Evolutionary conservation across 768 basidiomycete species (phyloP), one percentile per base, ranked within the genome.

Genomic region (Lactarius tabidus): DNA sequence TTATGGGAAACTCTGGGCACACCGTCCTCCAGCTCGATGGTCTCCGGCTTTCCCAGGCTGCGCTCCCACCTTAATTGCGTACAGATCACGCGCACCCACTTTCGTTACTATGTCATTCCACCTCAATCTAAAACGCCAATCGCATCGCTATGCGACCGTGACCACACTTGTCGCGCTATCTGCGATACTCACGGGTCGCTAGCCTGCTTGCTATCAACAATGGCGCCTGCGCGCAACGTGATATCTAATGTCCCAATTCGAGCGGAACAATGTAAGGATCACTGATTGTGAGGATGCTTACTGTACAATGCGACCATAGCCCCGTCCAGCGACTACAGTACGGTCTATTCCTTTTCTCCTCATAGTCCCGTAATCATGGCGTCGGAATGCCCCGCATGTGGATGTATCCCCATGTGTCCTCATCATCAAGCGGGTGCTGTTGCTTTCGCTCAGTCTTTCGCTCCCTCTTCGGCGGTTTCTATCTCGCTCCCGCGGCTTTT

Each of bases 81-180:
- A 15, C 14, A 15, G 26, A 38, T 62, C 65, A 66, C 65, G 60
- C 62, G 65, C 10, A 0, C 3, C 5, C 20, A 14, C 6, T n/a
- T 51, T 20, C 33, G 52, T 36, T 39, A n/a, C 52, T 26, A 29
- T 23, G 20, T 55, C 43, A 17, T n/a, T 20, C 48, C 35, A 57
- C 60, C 65, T 12, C 52, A 55, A 52, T 59, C 52, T 62, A 56
- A 62, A 64, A 57, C 54, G 39, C 33, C 45, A n/a, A 62, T 53
- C 65, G 38, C 29, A 62, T 66, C 53, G 65, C 65, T 66, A 62
- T 9, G 65, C 65, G 60, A 66, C 64, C 64, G 39, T 43, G 45
- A 59, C 45, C 6, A 15, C 14, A 28, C 45, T 15, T 1, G 51
- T 60, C 51, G 33, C 26, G 23, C 38, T 39, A 17, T 39, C 48